Conservation (phyloP, 2,329 filamentous ascomycete species). For the Alternaria sp. region DNA sequence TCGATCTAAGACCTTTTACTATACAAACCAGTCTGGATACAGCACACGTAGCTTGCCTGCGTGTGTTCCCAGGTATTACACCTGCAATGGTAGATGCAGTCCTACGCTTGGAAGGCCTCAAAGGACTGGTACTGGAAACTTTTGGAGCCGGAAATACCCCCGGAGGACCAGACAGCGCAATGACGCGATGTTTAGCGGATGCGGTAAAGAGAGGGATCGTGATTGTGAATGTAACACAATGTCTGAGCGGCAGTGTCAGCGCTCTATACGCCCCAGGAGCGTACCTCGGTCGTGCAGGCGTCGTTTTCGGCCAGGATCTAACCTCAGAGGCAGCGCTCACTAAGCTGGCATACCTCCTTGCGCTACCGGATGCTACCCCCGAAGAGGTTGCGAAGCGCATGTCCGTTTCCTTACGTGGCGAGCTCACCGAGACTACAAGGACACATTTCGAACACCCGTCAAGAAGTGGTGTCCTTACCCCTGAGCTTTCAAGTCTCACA, state of each 20-base stretch:
- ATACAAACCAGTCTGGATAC: conserved; percentile 80
- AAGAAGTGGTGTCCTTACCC: conserved; percentile 60
- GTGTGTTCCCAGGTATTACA: conserved; percentile 90
- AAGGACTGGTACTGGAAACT: conserved; percentile 85
- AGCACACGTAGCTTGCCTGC: conserved; percentile 85
- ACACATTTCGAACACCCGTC: conserved; percentile 79
- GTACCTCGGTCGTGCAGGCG: conserved; percentile 79
- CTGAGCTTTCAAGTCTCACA: conserved; percentile 70
- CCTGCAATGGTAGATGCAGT: conserved; percentile 93
- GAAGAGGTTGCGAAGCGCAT: conserved; percentile 73
- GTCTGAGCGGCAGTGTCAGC: conserved; percentile 60
- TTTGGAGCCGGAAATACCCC: conserved; percentile 94
- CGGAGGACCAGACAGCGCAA: conserved; percentile 76
- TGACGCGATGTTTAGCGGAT: conserved; percentile 77
- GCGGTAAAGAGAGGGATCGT: conserved; percentile 82
- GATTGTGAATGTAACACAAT: conserved; percentile 92
- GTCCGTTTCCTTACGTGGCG: conserved; percentile 77
- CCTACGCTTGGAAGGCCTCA: conserved; percentile 74
- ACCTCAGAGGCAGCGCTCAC: conserved; percentile 90
- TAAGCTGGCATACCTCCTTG: conserved; percentile 86
- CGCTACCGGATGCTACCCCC: conserved; percentile 67
- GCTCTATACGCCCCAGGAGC: conserved; percentile 56
- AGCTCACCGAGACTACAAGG: conserved; percentile 77
- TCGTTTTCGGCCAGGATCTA: conserved; percentile 87
- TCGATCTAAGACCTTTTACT: conserved; percentile 73